Percentiles rank a stretch among this genome's conserved stretches.
Evolutionary conservation across 1,284 basidiomycete species (phyloP).

Genomic region (Termitomyces sp.): DNA sequence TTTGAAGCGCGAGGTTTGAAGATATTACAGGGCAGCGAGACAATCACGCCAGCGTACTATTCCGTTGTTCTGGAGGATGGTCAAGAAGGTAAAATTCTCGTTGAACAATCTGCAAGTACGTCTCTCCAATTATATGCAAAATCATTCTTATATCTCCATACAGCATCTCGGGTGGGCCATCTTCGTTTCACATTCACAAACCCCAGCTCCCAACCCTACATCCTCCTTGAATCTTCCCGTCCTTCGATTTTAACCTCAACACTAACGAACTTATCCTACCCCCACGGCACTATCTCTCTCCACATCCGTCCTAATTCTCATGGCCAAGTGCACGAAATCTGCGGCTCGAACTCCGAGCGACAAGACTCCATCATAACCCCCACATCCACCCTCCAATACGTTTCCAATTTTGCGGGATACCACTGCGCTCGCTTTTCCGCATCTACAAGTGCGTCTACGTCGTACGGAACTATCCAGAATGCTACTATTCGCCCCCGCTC

Average conservation of each 20-base stretch:
- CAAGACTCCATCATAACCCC: conserved; percentile 64
- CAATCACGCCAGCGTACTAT: conserved; percentile 66
- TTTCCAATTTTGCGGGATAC: conserved; percentile 57
- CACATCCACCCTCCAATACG: conserved; percentile 42
- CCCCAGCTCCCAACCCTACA: conserved; percentile 39
- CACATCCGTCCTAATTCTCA: neutral
- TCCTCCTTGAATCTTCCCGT: conserved; percentile 70
- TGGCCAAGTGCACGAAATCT: conserved; percentile 45
- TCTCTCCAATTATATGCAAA: too few relatives aligned
- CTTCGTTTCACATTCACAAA: conserved; percentile 64
- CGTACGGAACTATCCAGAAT: conserved; percentile 48
- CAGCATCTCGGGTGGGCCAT: conserved; percentile 73
- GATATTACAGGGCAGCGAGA: conserved; percentile 57
- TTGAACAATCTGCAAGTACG: conserved; percentile 70
- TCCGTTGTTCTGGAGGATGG: conserved; percentile 52
- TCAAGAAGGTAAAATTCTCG: conserved; percentile 45
- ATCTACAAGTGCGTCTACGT: conserved; percentile 21
- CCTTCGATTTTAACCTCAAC: conserved; percentile 56
- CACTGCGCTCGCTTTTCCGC: conserved; percentile 71
- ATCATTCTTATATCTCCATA: neutral
- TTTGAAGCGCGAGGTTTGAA: conserved; percentile 61
- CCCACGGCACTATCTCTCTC: conserved; percentile 53
- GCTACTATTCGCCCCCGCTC: conserved; percentile 32
- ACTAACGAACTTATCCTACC: conserved; percentile 56
- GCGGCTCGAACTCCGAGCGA: conserved; percentile 63